A percentile compares a stretch with the other conserved stretches of the same genome.
These are phyloP conservation scores for Acer yangbiense DNA, from an alignment of 345 rosid species.

Conservation along the genomic window DNA sequence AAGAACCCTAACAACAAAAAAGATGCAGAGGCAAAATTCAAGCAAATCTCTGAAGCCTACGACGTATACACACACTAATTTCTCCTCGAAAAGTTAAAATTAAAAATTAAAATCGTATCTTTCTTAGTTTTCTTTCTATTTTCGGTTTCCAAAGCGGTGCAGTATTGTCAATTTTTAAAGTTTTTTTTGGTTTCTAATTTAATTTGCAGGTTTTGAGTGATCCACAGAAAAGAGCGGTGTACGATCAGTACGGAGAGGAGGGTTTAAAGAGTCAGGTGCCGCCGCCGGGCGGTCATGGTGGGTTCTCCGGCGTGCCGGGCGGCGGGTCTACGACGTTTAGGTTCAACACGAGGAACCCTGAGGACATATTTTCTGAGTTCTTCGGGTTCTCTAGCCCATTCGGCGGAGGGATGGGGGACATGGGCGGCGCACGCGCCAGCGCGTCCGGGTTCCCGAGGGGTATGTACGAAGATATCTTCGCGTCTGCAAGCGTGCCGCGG, in stretches of 20 bases:
- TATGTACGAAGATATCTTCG: constrained; percentile 66
- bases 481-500: constrained; percentile 41
- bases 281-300: constrained; percentile 66
- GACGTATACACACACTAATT: constrained; percentile 44
- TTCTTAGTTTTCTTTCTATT: not conserved
- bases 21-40: constrained; percentile 87
- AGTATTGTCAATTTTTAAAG: not conserved
- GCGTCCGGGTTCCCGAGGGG: constrained; percentile 55
- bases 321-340: constrained; percentile 56
- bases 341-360: constrained; percentile 77
- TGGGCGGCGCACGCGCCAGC: constrained; percentile 54
- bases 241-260: constrained; percentile 92
- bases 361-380: constrained; percentile 83
- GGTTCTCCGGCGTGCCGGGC: constrained; percentile 38
- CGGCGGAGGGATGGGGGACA: constrained; percentile 56
- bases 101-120: no score
- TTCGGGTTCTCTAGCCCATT: constrained; percentile 75
- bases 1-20: constrained; percentile 86
- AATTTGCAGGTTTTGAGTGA: constrained; percentile 70
- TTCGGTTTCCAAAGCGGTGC: not conserved
- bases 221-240: constrained; percentile 73
- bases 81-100: no score
- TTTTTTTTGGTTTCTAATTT: not conserved
- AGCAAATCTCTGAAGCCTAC: constrained; percentile 93
- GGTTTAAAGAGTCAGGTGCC: constrained; percentile 79